A percentile compares a stretch with the other conserved stretches of the same genome.
Conservation (phyloP, 164 flowering plant genomes). For the Sedum album region DNA sequence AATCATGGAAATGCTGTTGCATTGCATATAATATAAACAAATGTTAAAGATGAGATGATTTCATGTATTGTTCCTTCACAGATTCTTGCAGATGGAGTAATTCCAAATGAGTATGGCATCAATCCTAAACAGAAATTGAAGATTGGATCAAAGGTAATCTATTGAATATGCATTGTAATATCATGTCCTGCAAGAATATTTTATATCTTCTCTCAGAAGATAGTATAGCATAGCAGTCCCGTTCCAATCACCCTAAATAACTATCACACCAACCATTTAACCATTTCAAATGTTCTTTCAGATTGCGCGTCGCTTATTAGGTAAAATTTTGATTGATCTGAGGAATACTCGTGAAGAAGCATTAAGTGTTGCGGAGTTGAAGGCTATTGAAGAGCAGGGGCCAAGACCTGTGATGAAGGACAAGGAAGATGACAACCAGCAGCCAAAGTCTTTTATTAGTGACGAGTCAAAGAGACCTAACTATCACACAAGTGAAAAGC, state of each 20-base stretch:
- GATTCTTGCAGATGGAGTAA: conserved; percentile 98
- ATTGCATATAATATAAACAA: not conserved
- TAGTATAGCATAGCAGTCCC: not conserved
- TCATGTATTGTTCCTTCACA: conserved; percentile 25
- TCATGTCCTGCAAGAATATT: not conserved
- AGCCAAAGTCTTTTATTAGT: no score
- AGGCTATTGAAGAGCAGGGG: no score
- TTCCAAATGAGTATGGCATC: conserved; percentile 97
- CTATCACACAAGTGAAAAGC: no score
- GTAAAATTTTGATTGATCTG: conserved; percentile 88
- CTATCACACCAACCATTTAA: not conserved
- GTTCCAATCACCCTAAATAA: not conserved
- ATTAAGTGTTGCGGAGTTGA: no score
- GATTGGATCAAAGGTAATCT: conserved; percentile 89
- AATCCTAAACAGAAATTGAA: conserved; percentile 86
- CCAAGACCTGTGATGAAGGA: no score
- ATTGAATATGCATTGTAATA: not conserved
- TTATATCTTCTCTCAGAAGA: not conserved
- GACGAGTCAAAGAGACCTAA: no score
- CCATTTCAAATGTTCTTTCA: conserved; percentile 16
- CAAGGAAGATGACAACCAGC: no score
- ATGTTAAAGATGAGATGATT: conserved; percentile 2
- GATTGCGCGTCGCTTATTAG: conserved; percentile 97
- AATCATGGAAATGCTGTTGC: not conserved
- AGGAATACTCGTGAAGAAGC: conserved; percentile 97